Conservation (phyloP, 2,329 filamentous ascomycete genomes). For the Diaporthe sp. region DNA sequence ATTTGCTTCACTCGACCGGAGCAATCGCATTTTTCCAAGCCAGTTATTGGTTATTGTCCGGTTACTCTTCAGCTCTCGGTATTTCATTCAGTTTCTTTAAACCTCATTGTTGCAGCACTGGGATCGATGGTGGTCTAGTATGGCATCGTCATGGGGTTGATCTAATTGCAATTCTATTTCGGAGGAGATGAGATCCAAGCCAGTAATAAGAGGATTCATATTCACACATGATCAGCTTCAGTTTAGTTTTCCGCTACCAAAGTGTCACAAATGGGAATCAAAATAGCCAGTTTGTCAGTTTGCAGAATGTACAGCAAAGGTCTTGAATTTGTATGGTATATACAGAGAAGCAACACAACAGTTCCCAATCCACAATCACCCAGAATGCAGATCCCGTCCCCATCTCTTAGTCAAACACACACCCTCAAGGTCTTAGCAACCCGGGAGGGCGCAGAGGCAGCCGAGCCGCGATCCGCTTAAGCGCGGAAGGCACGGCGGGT, state of each 20-base stretch:
- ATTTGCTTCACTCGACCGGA: neutral
- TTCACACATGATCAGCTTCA: neutral
- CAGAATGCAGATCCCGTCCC: neutral
- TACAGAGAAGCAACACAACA: slow-evolving; percentile 31
- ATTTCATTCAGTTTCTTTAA: neutral
- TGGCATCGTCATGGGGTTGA: neutral
- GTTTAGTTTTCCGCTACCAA: neutral
- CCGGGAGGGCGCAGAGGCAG: neutral
- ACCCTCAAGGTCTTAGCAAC: too few species aligned
- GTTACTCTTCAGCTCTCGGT: neutral
- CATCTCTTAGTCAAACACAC: neutral
- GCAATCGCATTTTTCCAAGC: neutral
- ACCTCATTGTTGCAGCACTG: too few species aligned
- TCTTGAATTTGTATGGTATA: slow-evolving; percentile 26
- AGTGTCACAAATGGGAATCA: neutral
- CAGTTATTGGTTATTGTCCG: neutral
- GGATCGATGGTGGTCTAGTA: too few species aligned
- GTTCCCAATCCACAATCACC: slow-evolving; percentile 22
- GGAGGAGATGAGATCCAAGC: neutral
- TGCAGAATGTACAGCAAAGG: slow-evolving; percentile 6
- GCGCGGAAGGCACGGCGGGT: slow-evolving; percentile 24
- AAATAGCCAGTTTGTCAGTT: neutral
- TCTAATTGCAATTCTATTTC: neutral
- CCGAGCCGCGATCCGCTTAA: neutral
- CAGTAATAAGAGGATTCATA: neutral